Conservation (phyloP, 2,329 filamentous ascomycete genomes). For the Nothophoma quercina region DNA sequence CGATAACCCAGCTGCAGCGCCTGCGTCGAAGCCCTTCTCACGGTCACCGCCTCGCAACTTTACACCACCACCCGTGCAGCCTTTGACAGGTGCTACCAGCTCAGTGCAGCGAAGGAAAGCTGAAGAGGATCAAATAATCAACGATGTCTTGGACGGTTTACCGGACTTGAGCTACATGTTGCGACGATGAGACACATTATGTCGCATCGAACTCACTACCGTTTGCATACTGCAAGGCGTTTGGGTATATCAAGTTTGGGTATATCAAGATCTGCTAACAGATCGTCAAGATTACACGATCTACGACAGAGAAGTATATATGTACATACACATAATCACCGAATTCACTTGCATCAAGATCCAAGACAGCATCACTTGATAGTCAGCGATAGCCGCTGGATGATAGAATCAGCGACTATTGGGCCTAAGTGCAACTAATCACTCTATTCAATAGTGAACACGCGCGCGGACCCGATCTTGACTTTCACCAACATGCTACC, state of each 20-base stretch:
- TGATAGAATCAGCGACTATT: too few relatives aligned
- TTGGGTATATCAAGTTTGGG: neutral
- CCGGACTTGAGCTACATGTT: constrained; percentile 48
- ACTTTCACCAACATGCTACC: too few relatives aligned
- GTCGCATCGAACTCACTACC: neutral
- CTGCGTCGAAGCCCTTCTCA: constrained; percentile 24
- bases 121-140: constrained; percentile 41
- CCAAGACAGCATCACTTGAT: too few relatives aligned
- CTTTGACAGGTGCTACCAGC: constrained; percentile 36
- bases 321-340: neutral
- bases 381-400: too few relatives aligned
- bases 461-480: too few relatives aligned
- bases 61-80: constrained; percentile 29
- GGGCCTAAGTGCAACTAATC: too few relatives aligned
- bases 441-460: too few relatives aligned
- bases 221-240: neutral
- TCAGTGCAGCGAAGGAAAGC: constrained; percentile 34
- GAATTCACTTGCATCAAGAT: too few relatives aligned
- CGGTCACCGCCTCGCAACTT: constrained; percentile 28
- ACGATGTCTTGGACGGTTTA: constrained; percentile 34
- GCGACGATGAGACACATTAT: neutral
- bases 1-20: constrained; percentile 22
- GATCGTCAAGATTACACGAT: too few relatives aligned
- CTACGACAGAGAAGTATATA: neutral
- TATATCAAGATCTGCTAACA: neutral